These are phyloP conservation scores for Sphagnum tenellum DNA, from an alignment of 225 moss, liverwort and hornwort genomes.

Conservation along the genomic window DNA sequence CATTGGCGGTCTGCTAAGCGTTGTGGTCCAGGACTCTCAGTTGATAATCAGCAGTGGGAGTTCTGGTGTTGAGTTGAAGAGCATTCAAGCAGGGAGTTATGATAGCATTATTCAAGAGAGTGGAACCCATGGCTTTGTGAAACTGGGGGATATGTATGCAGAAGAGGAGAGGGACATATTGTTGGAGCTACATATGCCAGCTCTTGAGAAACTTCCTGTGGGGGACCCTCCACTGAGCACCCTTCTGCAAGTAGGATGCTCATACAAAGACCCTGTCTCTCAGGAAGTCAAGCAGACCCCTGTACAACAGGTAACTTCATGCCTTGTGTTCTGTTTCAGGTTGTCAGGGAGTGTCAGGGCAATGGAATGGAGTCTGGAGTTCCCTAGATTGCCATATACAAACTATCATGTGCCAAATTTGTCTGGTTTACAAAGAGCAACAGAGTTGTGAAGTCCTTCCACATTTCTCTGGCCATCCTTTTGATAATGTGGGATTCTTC, in stretches of 20 bases:
- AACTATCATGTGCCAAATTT: no score
- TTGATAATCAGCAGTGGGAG: conserved; percentile 11
- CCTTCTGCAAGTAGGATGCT: conserved; percentile 19
- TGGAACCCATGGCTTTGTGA: conserved; percentile 16
- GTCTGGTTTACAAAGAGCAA: no score
- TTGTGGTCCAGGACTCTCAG: conserved; percentile 24
- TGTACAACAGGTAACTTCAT: background rate
- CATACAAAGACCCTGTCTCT: conserved; percentile 25
- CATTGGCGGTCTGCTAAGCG: conserved; percentile 39
- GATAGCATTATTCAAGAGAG: conserved; percentile 10
- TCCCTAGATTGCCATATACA: no score
- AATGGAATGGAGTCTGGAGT: no score
- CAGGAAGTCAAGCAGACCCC: conserved; percentile 6
- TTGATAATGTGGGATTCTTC: background rate
- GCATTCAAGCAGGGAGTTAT: conserved; percentile 34
- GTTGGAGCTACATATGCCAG: conserved; percentile 26
- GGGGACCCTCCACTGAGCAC: background rate
- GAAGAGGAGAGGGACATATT: conserved; percentile 37
- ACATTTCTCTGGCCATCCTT: no score
- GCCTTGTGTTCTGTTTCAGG: background rate
- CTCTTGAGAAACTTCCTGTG: conserved; percentile 1
- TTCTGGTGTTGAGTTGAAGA: conserved; percentile 16
- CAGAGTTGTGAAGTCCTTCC: no score
- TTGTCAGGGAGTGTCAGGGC: no score
- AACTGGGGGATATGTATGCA: conserved; percentile 37